These are phyloP conservation scores for Stagonosporopsis chrysanthemi DNA, from an alignment of 2,329 filamentous ascomycete genomes.

Conservation along the genomic window DNA sequence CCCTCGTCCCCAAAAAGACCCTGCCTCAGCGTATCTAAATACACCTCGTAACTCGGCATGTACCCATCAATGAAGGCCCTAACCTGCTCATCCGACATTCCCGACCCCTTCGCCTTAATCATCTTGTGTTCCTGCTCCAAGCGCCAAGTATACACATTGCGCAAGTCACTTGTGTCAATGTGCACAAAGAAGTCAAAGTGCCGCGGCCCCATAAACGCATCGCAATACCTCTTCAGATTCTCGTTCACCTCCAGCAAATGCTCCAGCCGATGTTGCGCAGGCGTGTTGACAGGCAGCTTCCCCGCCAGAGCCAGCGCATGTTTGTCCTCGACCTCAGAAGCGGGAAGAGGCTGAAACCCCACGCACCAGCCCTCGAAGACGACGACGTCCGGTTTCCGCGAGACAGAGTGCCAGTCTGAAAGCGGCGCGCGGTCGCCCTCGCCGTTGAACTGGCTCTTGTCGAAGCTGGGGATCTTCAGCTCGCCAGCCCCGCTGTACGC, in stretches of 20 bases:
- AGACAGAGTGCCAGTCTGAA: conserved; percentile 67
- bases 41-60: conserved; percentile 65
- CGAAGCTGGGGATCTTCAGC: conserved; percentile 75
- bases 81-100: conserved; percentile 85
- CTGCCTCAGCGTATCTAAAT: conserved; percentile 57
- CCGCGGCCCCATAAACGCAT: conserved; percentile 52
- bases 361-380: conserved; percentile 93
- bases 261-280: conserved; percentile 63
- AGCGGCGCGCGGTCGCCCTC: conserved; percentile 76
- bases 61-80: conserved; percentile 74
- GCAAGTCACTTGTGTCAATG: conserved; percentile 74
- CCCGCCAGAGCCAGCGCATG: conserved; percentile 62
- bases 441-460: conserved; percentile 80
- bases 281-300: conserved; percentile 53
- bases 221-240: conserved; percentile 61
- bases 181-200: conserved; percentile 69
- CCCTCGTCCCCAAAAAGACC: conserved; percentile 58
- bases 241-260: conserved; percentile 67
- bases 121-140: conserved; percentile 79
- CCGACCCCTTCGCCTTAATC: conserved; percentile 69
- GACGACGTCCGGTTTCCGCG: conserved; percentile 67
- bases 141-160: conserved; percentile 85
- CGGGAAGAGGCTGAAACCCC: conserved; percentile 74
- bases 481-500: conserved; percentile 56
- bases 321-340: conserved; percentile 62